phyloP scores from a whole-genome alignment of 2,329 filamentous ascomycete species.

The Penicillium brasilianum region DNA sequence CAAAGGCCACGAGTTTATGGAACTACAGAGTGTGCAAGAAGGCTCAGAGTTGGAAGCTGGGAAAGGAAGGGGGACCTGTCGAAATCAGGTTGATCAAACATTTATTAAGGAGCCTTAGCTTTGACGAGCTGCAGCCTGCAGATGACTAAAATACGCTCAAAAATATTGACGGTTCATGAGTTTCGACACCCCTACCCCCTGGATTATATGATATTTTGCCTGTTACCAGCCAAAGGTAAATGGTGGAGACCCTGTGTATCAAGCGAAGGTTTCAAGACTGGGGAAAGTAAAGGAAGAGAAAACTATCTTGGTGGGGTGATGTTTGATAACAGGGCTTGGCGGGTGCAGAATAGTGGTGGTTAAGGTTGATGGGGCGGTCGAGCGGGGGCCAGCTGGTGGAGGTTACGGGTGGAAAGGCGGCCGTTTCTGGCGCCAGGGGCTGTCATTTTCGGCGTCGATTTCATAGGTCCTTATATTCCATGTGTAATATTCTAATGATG shows the following conservation, averaged over 20 bases:
- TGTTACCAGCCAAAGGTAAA: neutral
- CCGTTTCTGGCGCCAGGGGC: too few species aligned
- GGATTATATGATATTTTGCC: neutral
- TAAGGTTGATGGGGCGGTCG: too few species aligned
- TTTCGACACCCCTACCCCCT: neutral
- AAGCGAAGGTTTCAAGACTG: neutral
- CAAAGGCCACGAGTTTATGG: neutral
- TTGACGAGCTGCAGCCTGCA: neutral
- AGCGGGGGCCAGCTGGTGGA: too few species aligned
- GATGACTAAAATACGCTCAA: neutral
- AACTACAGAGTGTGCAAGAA: slow-evolving; percentile 1
- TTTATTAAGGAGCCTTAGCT: neutral
- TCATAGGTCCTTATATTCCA: too few species aligned
- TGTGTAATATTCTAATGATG: too few species aligned
- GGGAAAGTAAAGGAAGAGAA: too few species aligned
- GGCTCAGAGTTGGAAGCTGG: neutral
- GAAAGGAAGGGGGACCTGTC: neutral
- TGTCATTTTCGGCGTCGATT: too few species aligned
- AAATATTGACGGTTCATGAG: neutral
- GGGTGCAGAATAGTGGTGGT: too few species aligned
- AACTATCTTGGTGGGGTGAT: too few species aligned
- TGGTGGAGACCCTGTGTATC: neutral
- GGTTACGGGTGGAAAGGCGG: too few species aligned
- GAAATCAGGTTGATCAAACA: neutral
- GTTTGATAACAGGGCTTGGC: neutral